Evolutionary conservation across 352 stramenopile species (phyloP), one percentile per base, ranked within the genome.

Genomic region (Phytophthora sp.): DNA sequence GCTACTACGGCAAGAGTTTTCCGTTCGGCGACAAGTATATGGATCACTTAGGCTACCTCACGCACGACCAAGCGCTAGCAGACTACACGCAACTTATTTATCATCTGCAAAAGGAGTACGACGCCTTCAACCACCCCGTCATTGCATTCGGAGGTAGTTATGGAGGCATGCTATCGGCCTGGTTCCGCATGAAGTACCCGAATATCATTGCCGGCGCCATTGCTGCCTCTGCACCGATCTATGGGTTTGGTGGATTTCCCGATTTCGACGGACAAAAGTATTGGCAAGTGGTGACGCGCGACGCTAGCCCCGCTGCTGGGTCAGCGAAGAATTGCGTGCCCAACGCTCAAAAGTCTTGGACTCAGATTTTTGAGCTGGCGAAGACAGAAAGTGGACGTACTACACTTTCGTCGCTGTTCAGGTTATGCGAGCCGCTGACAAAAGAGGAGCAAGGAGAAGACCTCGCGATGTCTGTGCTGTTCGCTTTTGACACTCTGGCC

Each of bases 91-190:
- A 82, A 61, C 80, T 99, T 20, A 84, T 99, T 21, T 84, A 91
- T 60, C 74, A 81, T 42, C 56, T 98, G 18, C 89, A 97, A 59
- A 54, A 66, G 18, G 76, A 96, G 18, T 83, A 90, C 68, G 68
- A 82, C 12, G 85, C 87, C 17, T 56, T 82, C 5, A 63, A 85
- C 48, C 84, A 93, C 56, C 77, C 95, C 0, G 90, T 99, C 26
- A 97, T 99, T 48, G 87, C 84, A 0, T 99, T 99, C 73, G 96
- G 96, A 28, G 96, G 96, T n/a, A 95, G 76, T 55, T 99, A 99
- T 63, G 94, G 96, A 21, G 97, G 97, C 6, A 99, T 98, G 96
- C 79, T 99, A 7, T 89, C 89, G 11, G 77, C 89, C 24, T 99
- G 94, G 90, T 88, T 97, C 57, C 88, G 96, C n/a, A 95, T 98